These are phyloP conservation scores for Rubia tinctorum DNA, from an alignment of 305 asterid genomes.

Conservation along the genomic window DNA sequence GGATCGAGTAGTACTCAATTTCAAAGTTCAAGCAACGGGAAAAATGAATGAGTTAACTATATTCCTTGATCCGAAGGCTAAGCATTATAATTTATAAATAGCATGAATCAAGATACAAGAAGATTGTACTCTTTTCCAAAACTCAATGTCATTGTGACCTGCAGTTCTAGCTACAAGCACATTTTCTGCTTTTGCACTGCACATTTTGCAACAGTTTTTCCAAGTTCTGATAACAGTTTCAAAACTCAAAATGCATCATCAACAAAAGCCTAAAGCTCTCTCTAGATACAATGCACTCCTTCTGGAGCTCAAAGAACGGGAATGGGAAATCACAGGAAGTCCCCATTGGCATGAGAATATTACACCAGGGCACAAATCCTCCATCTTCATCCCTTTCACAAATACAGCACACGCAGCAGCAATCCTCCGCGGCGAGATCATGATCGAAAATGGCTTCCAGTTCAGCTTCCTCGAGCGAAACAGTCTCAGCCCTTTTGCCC, in stretches of 20 bases:
- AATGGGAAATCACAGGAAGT: constrained; percentile 59
- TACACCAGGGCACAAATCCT: constrained; percentile 44
- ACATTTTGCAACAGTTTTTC: too few species aligned
- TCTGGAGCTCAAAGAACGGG: constrained; percentile 22
- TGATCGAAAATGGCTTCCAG: constrained; percentile 59
- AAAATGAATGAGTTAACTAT: background rate
- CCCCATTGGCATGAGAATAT: constrained; percentile 61
- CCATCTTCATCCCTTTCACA: constrained; percentile 45
- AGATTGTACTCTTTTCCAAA: too few species aligned
- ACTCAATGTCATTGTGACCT: background rate
- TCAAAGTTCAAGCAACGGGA: background rate
- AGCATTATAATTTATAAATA: too few species aligned
- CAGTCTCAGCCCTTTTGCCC: constrained; percentile 44
- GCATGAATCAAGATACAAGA: background rate
- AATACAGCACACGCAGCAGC: constrained; percentile 36
- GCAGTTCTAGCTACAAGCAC: background rate
- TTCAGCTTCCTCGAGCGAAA: constrained; percentile 44
- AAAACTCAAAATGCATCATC: background rate
- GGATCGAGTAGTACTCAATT: background rate
- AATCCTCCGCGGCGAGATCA: constrained; percentile 47
- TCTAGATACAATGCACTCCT: constrained; percentile 12
- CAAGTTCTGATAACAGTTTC: background rate
- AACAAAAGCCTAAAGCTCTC: constrained; percentile 8
- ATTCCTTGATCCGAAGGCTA: too few species aligned
- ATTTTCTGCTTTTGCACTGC: background rate